Evolutionary conservation across 2,329 filamentous ascomycete species (phyloP).

Genomic region (Fusarium acutatum): DNA sequence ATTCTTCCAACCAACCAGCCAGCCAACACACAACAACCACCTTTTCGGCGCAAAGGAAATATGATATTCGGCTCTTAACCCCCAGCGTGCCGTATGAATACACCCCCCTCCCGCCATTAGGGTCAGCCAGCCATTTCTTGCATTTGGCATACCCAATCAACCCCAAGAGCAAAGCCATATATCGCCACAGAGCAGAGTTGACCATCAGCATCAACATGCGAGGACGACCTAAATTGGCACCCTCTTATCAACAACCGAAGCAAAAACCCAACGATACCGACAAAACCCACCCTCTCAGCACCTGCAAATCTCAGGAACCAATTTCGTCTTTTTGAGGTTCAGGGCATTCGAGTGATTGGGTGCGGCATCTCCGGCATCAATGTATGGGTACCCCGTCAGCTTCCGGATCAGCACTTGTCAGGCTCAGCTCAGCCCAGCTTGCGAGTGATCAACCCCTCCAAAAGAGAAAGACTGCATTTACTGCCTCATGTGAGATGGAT

Average conservation of each 20-base stretch:
- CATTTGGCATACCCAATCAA: not conserved
- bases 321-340: not conserved
- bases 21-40: not conserved
- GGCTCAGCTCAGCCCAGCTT: constrained; percentile 10
- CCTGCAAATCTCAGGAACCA: not conserved
- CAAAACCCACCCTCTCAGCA: not conserved
- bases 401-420: constrained; percentile 36
- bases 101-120: constrained; percentile 3
- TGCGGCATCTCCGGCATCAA: constrained; percentile 34
- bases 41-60: constrained; percentile 23
- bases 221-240: constrained; percentile 4
- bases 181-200: constrained; percentile 5
- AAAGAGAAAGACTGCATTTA: not conserved
- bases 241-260: constrained; percentile 8
- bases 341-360: constrained; percentile 30
- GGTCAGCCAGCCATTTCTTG: not conserved
- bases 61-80: constrained; percentile 14
- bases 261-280: constrained; percentile 3
- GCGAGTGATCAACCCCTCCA: not conserved
- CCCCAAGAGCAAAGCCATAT: constrained; percentile 10
- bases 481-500: constrained; percentile 14
- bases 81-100: constrained; percentile 15
- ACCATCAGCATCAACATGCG: not conserved
- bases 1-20: constrained; percentile 12
- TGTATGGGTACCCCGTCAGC: constrained; percentile 34